Conservation (phyloP, 2,329 filamentous ascomycete species). For the Arthrobotrys conoides region DNA sequence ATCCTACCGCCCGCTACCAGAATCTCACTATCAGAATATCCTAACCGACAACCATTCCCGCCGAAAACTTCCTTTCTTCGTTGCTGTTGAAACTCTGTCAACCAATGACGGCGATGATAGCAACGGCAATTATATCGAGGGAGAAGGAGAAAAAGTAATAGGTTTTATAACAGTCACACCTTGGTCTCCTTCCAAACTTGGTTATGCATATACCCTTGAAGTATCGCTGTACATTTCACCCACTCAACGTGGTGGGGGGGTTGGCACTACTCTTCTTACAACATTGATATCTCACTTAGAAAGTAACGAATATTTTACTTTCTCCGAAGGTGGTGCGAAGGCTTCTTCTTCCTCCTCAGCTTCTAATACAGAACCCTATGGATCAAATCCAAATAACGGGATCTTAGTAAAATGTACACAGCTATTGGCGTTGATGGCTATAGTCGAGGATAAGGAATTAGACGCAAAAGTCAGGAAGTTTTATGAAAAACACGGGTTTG, state of each 20-base stretch:
- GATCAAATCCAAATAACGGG: background rate
- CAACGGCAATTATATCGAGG: background rate
- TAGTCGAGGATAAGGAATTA: constrained; percentile 16
- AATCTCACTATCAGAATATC: background rate
- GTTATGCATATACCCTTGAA: constrained; percentile 47
- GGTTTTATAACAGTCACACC: constrained; percentile 28
- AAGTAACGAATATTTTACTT: constrained; percentile 35
- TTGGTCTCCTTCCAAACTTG: constrained; percentile 33
- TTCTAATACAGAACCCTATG: background rate
- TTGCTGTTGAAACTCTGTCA: background rate
- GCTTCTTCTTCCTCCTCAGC: background rate
- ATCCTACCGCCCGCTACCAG: background rate
- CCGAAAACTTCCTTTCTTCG: constrained; percentile 34
- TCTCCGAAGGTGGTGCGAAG: constrained; percentile 23
- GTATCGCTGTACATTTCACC: constrained; percentile 37
- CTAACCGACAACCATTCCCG: constrained; percentile 11
- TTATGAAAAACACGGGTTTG: constrained; percentile 39
- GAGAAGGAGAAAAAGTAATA: background rate
- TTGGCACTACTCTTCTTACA: constrained; percentile 17
- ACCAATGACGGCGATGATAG: background rate
- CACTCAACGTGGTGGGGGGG: constrained; percentile 20
- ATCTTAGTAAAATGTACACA: constrained; percentile 39
- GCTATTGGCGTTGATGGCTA: constrained; percentile 41
- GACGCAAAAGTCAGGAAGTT: constrained; percentile 26
- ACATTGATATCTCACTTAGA: constrained; percentile 28